A percentile compares a stretch with the other conserved stretches of the same genome.
Conservation (phyloP, 2,329 filamentous ascomycete species). For the Arthrocladium fulminans region DNA sequence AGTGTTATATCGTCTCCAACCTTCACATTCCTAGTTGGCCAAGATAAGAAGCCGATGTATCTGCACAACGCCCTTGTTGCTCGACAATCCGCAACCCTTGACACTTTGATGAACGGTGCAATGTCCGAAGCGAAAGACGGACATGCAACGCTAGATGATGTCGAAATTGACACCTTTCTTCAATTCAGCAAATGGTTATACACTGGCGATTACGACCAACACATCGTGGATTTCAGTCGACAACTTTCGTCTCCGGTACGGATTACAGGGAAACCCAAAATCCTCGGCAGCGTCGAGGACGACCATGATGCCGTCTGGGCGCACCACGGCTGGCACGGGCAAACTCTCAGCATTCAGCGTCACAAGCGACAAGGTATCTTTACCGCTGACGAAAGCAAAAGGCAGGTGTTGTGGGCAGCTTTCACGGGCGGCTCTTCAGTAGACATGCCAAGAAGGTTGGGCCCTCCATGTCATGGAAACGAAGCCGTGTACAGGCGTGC, state of each 20-base stretch:
- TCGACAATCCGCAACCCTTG: not conserved
- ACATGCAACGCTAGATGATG: not conserved
- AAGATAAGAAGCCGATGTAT: not conserved
- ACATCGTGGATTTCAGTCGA: too few species aligned
- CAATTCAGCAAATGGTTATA: not conserved
- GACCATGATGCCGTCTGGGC: not conserved
- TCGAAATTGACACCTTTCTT: not conserved
- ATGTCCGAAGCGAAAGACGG: not conserved
- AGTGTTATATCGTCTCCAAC: not conserved
- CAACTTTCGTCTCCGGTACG: not conserved
- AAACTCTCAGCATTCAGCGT: not conserved
- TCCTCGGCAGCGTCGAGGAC: not conserved
- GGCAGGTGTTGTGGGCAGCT: not conserved
- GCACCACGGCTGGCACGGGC: not conserved
- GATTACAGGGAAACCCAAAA: not conserved
- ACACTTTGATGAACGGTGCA: not conserved
- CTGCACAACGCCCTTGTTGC: constrained; percentile 1
- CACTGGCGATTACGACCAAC: not conserved
- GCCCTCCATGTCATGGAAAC: not conserved
- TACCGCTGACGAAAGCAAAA: constrained; percentile 1
- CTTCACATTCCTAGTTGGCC: constrained; percentile 1
- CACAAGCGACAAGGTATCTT: not conserved
- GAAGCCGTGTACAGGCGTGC: not conserved
- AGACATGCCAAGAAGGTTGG: not conserved
- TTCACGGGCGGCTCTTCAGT: constrained; percentile 1